Evolutionary conservation across 2,329 filamentous ascomycete genomes (phyloP).

Genomic region (Fusarium drepaniforme): DNA sequence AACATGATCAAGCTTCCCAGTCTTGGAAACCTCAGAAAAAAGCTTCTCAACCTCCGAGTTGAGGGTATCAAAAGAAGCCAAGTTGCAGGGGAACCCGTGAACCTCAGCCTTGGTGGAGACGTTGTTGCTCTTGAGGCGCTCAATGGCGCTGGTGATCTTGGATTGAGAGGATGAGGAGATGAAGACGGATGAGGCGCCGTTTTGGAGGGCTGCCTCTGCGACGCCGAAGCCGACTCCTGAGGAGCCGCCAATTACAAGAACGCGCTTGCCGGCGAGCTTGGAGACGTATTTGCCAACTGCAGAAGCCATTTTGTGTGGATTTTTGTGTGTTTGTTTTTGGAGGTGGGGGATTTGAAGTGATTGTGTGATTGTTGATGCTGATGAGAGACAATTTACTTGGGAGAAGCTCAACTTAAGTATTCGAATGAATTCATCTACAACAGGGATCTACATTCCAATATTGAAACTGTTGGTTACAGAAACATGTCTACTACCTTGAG

Average conservation of each 20-base stretch:
- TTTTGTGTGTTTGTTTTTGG: background rate
- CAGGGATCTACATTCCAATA: background rate
- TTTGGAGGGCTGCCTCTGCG: conserved; percentile 31
- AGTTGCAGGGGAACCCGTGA: conserved; percentile 29
- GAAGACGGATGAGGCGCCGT: conserved; percentile 30
- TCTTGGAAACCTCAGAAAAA: conserved; percentile 26
- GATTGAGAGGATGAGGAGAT: conserved; percentile 28
- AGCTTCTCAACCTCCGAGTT: conserved; percentile 25
- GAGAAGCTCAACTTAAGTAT: background rate
- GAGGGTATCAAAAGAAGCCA: conserved; percentile 22
- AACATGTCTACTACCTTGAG: background rate
- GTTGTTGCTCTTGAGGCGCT: conserved; percentile 29
- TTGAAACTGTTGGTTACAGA: background rate
- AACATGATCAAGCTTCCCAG: conserved; percentile 33
- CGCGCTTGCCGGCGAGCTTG: conserved; percentile 37
- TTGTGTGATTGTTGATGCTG: background rate
- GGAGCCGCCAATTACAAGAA: conserved; percentile 39
- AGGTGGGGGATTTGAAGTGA: background rate
- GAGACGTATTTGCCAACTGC: conserved; percentile 29
- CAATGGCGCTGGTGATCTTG: conserved; percentile 21
- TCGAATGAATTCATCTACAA: background rate
- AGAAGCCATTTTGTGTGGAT: conserved; percentile 22
- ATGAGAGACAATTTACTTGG: background rate
- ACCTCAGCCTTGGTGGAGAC: conserved; percentile 28
- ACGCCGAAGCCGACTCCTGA: conserved; percentile 40